Percentiles rank a stretch among this genome's conserved stretches.
phyloP scores from a whole-genome alignment of 768 basidiomycete species.

The Leucosporidium yakuticum region DNA sequence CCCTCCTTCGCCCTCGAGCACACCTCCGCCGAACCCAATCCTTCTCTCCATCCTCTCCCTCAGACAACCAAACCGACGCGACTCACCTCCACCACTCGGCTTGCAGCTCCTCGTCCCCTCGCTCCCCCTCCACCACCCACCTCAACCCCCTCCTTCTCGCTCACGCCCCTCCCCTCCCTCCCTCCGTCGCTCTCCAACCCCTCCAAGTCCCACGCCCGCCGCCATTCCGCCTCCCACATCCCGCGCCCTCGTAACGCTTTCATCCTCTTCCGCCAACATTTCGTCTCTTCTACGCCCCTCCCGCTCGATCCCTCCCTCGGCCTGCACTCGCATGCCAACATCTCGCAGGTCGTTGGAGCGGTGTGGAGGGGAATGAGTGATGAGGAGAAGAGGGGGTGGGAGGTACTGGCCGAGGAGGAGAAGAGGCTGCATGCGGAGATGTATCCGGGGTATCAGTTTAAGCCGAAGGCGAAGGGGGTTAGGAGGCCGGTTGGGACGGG shows the following conservation, averaged over 20 bases:
- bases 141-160: not conserved
- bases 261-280: conserved; percentile 70
- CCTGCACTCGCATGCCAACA: conserved; percentile 62
- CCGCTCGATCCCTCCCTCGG: conserved; percentile 28
- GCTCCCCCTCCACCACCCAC: not conserved
- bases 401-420: conserved; percentile 36
- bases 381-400: conserved; percentile 41
- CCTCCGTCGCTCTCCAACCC: not conserved
- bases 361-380: conserved; percentile 59
- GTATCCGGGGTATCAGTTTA: conserved; percentile 33
- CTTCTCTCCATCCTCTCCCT: not conserved
- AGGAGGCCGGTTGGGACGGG: too few relatives aligned
- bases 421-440: conserved; percentile 28
- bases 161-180: conserved; percentile 4
- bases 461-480: conserved; percentile 16
- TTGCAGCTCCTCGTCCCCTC: not conserved
- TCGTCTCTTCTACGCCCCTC: conserved; percentile 52
- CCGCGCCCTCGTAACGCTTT: conserved; percentile 72
- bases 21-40: not conserved
- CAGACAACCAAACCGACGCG: not conserved
- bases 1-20: not conserved
- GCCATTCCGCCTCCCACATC: conserved; percentile 49
- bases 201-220: conserved; percentile 51
- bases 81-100: not conserved
- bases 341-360: conserved; percentile 63